Conservation (phyloP, 345 rosid genomes). For the Lepidium africanum region DNA sequence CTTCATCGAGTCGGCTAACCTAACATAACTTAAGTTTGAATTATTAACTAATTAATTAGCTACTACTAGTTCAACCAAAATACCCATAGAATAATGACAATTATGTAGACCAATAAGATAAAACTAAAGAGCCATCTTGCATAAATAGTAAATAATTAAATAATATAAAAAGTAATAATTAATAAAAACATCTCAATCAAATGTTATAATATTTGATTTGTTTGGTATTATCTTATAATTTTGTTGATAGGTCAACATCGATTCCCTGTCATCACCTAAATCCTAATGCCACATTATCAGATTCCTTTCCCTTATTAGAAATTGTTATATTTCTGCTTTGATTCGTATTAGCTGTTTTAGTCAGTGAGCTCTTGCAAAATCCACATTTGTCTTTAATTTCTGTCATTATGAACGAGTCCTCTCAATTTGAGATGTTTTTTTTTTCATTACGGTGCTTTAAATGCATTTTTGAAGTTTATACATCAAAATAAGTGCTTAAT, state of each 20-base stretch:
- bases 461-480: background rate
- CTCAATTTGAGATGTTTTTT: background rate
- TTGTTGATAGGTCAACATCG: constrained; percentile 98
- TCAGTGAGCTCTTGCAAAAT: constrained; percentile 18
- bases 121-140: constrained; percentile 17
- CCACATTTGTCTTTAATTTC: background rate
- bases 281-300: constrained; percentile 61
- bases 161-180: background rate
- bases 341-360: constrained; percentile 13
- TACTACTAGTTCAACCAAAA: constrained; percentile 35
- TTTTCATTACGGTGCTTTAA: background rate
- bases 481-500: background rate
- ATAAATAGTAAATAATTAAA: constrained; percentile 6
- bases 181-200: constrained; percentile 20
- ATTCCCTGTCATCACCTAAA: constrained; percentile 91
- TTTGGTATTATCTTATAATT: constrained; percentile 69
- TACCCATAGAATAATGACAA: constrained; percentile 39
- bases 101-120: constrained; percentile 21
- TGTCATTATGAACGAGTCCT: constrained; percentile 3
- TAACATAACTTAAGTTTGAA: constrained; percentile 23
- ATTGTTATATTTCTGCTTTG: constrained; percentile 13
- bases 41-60: constrained; percentile 26
- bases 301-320: constrained; percentile 55
- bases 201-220: constrained; percentile 44
- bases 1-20: constrained; percentile 19